Evolutionary conservation across 2,329 filamentous ascomycete genomes (phyloP), one percentile per base, ranked within the genome.

Genomic region (Penicillium vulpinum): DNA sequence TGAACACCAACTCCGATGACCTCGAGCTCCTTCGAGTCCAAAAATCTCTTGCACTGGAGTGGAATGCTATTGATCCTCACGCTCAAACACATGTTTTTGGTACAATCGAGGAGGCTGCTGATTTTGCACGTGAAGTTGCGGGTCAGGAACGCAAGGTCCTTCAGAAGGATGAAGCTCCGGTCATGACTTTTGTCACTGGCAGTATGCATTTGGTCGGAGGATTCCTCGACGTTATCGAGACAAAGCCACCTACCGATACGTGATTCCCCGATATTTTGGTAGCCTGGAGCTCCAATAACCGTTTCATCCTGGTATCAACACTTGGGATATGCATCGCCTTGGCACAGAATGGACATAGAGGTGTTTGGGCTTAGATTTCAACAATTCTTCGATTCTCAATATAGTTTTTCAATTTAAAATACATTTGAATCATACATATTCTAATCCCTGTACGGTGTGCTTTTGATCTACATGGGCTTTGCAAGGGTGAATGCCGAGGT

Each of bases 171-270:
- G 71, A 76, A 49, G 64, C 71, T 3, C 80, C 80, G 48, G 79
- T 85, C 16, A 84, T 86, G 70, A 85, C 88, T 0, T 76, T 96
- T 53, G 87, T 91, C 10, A 96, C 92, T 15, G 92, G 92, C 2
- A 95, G 91, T 71, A 76, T 96, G 68, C 89, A 96, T 78, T 80
- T 96, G 38, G 91, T 92, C 1, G 91, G 92, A 8, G 90, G 89
- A 11, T 79, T 92, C 44, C 77, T 96, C 51, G 87, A 89, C 71
- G 86, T 89, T 1, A 73, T 95, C 57, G 90, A 89, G 61, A 76
- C 74, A 6, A 76, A 75, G 52, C 67, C 70, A 22, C 64, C 39
- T 50, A 59, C 41, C 6, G 54, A 61, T 49, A 53, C 50, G 51
- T 57, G 18, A 60, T 51, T 41, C 48, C 36, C 35, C 31, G 16